These are phyloP conservation scores for Sequoiadendron giganteum DNA, from an alignment of 75 land plant species.

Conservation along the genomic window DNA sequence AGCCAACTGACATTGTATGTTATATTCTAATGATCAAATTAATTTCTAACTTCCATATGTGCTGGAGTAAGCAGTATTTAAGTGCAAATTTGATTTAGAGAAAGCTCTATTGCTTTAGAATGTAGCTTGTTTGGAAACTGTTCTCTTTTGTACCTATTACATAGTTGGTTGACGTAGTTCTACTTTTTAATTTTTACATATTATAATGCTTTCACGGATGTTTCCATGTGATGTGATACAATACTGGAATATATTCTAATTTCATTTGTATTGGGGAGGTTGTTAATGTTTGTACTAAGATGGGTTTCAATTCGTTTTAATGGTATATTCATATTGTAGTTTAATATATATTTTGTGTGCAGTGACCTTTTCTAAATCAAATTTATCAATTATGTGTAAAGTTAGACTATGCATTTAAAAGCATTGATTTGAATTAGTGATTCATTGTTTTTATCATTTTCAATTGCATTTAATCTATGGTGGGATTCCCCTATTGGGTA, in stretches of 20 bases:
- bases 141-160: not conserved
- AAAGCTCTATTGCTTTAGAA: not conserved
- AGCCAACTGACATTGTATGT: conserved; percentile 97
- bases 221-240: not conserved
- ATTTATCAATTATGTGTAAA: too few species aligned
- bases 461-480: not conserved
- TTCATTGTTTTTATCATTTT: too few species aligned
- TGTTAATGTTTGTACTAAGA: not conserved
- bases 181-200: not conserved
- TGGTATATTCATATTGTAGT: not conserved
- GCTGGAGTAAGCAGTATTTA: not conserved
- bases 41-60: not conserved
- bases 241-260: not conserved
- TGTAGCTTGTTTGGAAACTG: not conserved
- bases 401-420: not conserved
- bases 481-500: too few species aligned
- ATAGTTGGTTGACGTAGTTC: not conserved
- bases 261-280: not conserved
- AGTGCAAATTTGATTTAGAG: conserved; percentile 6
- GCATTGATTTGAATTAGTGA: too few species aligned
- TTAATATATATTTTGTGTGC: not conserved
- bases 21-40: not conserved
- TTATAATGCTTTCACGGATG: not conserved
- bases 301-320: not conserved
- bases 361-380: not conserved